A percentile compares a stretch with the other conserved stretches of the same genome.
Conservation (phyloP, 2,329 filamentous ascomycete genomes). For the Gnomoniopsis smithogilvyi region DNA sequence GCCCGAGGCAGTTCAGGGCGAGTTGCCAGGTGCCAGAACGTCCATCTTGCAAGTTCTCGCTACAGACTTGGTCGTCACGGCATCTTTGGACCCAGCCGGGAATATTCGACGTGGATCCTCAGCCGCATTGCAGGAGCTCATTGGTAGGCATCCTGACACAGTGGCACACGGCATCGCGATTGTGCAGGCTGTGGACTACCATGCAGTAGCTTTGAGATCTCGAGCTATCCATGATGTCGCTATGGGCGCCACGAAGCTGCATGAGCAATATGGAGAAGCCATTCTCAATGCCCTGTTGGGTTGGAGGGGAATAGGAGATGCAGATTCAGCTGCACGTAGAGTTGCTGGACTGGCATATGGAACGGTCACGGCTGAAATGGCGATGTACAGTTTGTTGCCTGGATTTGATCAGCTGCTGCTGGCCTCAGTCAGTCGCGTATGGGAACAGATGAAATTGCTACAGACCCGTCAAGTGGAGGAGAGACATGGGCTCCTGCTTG, state of each 20-base stretch:
- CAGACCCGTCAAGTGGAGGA: slow-evolving; percentile 63
- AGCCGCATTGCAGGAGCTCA: slow-evolving; percentile 88
- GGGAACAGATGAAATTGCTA: slow-evolving; percentile 42
- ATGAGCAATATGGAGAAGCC: slow-evolving; percentile 65
- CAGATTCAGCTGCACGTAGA: slow-evolving; percentile 70
- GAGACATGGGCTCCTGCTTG: slow-evolving; percentile 63
- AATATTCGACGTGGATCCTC: slow-evolving; percentile 93
- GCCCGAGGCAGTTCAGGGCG: slow-evolving; percentile 39
- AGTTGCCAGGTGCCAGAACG: slow-evolving; percentile 32
- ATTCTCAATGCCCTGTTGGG: slow-evolving; percentile 69
- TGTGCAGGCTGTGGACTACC: slow-evolving; percentile 90
- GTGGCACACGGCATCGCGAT: slow-evolving; percentile 78
- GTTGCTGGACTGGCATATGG: slow-evolving; percentile 70
- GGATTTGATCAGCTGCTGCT: slow-evolving; percentile 20
- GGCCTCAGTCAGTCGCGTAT: slow-evolving; percentile 39
- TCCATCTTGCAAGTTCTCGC: slow-evolving; percentile 74
- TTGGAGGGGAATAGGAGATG: slow-evolving; percentile 86
- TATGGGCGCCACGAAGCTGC: slow-evolving; percentile 63
- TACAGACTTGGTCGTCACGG: slow-evolving; percentile 75
- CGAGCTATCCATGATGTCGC: slow-evolving; percentile 79
- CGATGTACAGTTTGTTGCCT: slow-evolving; percentile 16
- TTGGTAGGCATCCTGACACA: slow-evolving; percentile 87
- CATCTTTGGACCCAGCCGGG: slow-evolving; percentile 82
- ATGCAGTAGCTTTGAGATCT: slow-evolving; percentile 82
- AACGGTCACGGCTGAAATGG: slow-evolving; percentile 43